Percentiles rank a stretch among this genome's conserved stretches.
Conservation (phyloP, 2,329 filamentous ascomycete species). For the Epichloe elymi region DNA sequence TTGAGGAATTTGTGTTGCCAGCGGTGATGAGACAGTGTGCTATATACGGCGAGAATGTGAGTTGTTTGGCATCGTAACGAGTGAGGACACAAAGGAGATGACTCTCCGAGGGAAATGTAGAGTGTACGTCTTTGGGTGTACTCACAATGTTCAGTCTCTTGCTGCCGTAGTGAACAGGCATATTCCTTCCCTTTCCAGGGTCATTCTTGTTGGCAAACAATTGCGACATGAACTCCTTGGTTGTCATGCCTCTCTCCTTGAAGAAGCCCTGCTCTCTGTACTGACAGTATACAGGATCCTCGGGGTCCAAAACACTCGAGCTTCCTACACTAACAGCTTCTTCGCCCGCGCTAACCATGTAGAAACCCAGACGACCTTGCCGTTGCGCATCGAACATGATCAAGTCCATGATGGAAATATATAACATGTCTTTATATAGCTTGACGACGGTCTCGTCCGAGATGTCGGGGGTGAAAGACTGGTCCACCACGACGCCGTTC, state of each 20-base stretch:
- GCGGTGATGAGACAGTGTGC: constrained; percentile 72
- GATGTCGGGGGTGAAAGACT: constrained; percentile 54
- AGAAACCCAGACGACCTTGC: constrained; percentile 88
- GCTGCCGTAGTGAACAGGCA: constrained; percentile 95
- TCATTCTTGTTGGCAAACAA: constrained; percentile 82
- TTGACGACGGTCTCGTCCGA: constrained; percentile 47
- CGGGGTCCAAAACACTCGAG: constrained; percentile 66
- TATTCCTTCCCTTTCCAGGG: constrained; percentile 70
- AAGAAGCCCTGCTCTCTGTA: constrained; percentile 92
- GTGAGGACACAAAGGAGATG: background rate
- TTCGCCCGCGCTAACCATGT: constrained; percentile 92
- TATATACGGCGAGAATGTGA: constrained; percentile 16
- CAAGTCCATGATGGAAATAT: constrained; percentile 75
- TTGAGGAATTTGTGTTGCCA: constrained; percentile 83
- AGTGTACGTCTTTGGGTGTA: constrained; percentile 7
- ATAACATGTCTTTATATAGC: constrained; percentile 53
- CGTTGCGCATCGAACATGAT: constrained; percentile 98
- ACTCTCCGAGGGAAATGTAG: background rate
- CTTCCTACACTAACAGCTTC: constrained; percentile 89
- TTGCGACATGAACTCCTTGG: constrained; percentile 90
- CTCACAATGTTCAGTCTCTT: constrained; percentile 68
- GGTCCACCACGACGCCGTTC: constrained; percentile 71
- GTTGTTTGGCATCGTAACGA: background rate
- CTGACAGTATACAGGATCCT: constrained; percentile 86
- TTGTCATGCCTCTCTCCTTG: constrained; percentile 72